Percentiles rank a stretch among this genome's conserved stretches.
Evolutionary conservation across 2,329 filamentous ascomycete species (phyloP).

Genomic region (Mariannaea elegans): DNA sequence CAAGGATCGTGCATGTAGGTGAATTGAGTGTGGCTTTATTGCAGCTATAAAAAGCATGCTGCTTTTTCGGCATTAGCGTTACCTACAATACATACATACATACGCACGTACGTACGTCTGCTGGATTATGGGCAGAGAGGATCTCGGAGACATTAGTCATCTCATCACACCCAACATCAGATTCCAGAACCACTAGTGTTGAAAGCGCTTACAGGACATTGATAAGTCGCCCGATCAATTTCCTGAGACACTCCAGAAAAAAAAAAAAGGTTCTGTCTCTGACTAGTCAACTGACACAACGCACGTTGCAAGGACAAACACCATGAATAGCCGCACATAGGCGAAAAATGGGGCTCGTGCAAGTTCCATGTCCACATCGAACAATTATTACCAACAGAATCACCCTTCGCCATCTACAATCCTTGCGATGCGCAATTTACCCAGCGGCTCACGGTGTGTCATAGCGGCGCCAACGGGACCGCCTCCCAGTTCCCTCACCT

Average conservation of each 20-base stretch:
- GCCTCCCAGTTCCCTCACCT: slow-evolving; percentile 11
- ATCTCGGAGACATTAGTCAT: too few species aligned
- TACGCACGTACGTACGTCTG: not conserved
- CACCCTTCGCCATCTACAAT: slow-evolving; percentile 15
- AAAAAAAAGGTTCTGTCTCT: not conserved
- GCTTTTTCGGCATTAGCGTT: not conserved
- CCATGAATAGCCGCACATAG: slow-evolving; percentile 29
- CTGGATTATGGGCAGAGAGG: not conserved
- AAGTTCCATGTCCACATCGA: slow-evolving; percentile 21
- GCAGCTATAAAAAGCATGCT: not conserved
- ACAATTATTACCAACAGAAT: slow-evolving; percentile 35
- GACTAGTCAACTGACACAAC: not conserved
- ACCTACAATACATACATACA: not conserved
- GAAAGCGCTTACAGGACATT: not conserved
- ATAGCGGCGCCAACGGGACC: slow-evolving; percentile 22
- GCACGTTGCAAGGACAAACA: not conserved
- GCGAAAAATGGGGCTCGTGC: slow-evolving; percentile 23
- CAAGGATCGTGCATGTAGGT: too few species aligned
- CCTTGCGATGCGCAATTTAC: slow-evolving; percentile 29
- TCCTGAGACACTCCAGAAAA: too few species aligned
- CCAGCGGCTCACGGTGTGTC: slow-evolving; percentile 23
- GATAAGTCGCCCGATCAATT: not conserved
- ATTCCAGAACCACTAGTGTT: not conserved
- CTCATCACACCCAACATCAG: not conserved
- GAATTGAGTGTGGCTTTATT: not conserved